Percentiles rank a stretch among this genome's conserved stretches.
phyloP scores from a whole-genome alignment of 805 yeast species.

The Pichia gijzeniarum region DNA sequence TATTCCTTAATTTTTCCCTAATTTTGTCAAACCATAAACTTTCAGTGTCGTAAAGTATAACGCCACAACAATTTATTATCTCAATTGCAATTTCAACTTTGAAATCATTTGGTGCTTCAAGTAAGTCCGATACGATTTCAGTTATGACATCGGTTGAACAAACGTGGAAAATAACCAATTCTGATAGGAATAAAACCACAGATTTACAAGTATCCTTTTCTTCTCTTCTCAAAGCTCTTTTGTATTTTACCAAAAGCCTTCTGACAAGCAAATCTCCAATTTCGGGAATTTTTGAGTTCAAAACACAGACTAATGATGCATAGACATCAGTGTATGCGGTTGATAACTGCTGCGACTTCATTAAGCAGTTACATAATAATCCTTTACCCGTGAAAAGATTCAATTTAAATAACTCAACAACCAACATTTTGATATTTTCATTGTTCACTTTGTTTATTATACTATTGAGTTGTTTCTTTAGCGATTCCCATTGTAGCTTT shows the following conservation, averaged over 20 bases:
- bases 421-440: constrained; percentile 42
- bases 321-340: constrained; percentile 38
- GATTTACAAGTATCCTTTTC: constrained; percentile 40
- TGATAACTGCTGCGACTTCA: constrained; percentile 45
- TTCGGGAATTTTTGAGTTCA: constrained; percentile 64
- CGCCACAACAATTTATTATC: constrained; percentile 49
- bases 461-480: constrained; percentile 42
- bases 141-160: constrained; percentile 46
- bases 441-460: constrained; percentile 40
- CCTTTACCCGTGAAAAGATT: constrained; percentile 62
- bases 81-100: constrained; percentile 49
- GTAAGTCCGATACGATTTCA: constrained; percentile 45
- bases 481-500: constrained; percentile 48
- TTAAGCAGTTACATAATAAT: constrained; percentile 47
- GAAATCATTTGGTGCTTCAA: constrained; percentile 42
- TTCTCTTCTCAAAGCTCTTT: constrained; percentile 42
- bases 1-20: constrained; percentile 52
- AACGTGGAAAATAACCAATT: constrained; percentile 58
- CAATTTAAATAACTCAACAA: constrained; percentile 43
- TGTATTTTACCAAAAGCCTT: constrained; percentile 53
- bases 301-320: constrained; percentile 50
- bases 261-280: constrained; percentile 53
- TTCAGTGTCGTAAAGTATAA: constrained; percentile 37
- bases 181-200: constrained; percentile 47
- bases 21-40: constrained; percentile 31